Base-by-base conservation (phyloP, 1,284 basidiomycete genomes). In the Fomitopsis betulina region DNA sequence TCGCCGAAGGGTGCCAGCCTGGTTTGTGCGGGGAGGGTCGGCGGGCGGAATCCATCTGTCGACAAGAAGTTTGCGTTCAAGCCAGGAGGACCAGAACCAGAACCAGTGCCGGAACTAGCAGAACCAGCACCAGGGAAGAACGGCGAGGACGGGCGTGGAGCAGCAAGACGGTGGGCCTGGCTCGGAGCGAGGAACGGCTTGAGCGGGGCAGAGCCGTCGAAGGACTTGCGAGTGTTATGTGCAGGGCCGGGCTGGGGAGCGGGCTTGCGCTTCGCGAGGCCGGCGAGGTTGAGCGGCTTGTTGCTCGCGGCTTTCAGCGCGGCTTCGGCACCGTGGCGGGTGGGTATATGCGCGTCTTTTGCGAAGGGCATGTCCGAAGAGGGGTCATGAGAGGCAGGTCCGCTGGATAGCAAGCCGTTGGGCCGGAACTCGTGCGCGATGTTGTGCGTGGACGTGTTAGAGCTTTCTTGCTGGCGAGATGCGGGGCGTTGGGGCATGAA, bases 281-380 rank as follows among this genome's bases (percentile, higher is more conserved):
- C 60, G n/a, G 67, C 59, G 19, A 69, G 56, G 39, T 71, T 71
- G 30, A 71, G 63, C 52, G 70, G 70, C 51, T 67, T 70, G 60
- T 67, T 67, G 5, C 55, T 63, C 13, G 62, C 59, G 12, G 52
- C 39, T 21, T 53, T 60, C 58, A 43, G 39, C 10, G 47, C 47
- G n/a, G 47, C 47, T 35, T 50, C 47, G 13, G 47, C 47, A 30
- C 47, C 33, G 17, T 17, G 47, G 5, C 12, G 47, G 27, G 27
- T 50, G 30, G 47, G 27, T 50, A 50, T 50, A 50, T 50, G 47
- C 15, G 32, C 23, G 58, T 51, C 50, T 19, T 40, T 40, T 6
- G 52, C 30, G 23, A 15, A 8, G 17, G 25, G 35, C 35, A 17
- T 50, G 50, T 33, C 40, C 21, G 43, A 12, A 30, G 27, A 56